phyloP scores from a whole-genome alignment of 345 rosid genomes.

The Heritiera littoralis region DNA sequence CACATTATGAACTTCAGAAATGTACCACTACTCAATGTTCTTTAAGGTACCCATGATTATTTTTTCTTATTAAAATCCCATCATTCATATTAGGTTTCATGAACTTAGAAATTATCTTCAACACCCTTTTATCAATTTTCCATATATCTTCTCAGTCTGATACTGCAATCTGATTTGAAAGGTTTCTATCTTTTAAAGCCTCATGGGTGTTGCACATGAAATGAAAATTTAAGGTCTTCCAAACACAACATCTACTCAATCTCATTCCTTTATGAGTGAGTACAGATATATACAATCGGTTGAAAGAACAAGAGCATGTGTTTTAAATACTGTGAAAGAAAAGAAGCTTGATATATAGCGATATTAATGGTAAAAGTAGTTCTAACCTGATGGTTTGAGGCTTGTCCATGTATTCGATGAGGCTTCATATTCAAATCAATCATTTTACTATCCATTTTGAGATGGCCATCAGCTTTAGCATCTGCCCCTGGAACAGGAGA shows the following conservation, averaged over 20 bases:
- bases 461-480: slow-evolving; percentile 39
- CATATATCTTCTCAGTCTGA: background rate
- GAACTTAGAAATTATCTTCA: background rate
- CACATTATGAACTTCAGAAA: background rate
- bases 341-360: background rate
- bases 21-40: background rate
- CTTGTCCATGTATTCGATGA: slow-evolving; percentile 48
- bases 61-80: background rate
- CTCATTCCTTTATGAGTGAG: background rate
- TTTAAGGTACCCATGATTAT: background rate
- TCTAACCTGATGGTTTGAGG: slow-evolving; percentile 61
- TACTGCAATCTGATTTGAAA: background rate
- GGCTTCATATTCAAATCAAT: slow-evolving; percentile 84
- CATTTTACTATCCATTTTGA: slow-evolving; percentile 42
- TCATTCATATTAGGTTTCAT: background rate
- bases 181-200: background rate
- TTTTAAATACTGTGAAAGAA: background rate
- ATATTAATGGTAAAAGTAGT: background rate
- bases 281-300: background rate
- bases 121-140: background rate
- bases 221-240: background rate
- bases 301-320: background rate
- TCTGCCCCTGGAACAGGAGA: slow-evolving; percentile 34
- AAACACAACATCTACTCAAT: background rate
- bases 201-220: background rate